phyloP scores from a whole-genome alignment of 2,329 filamentous ascomycete genomes.

The Cordyceps militaris region DNA sequence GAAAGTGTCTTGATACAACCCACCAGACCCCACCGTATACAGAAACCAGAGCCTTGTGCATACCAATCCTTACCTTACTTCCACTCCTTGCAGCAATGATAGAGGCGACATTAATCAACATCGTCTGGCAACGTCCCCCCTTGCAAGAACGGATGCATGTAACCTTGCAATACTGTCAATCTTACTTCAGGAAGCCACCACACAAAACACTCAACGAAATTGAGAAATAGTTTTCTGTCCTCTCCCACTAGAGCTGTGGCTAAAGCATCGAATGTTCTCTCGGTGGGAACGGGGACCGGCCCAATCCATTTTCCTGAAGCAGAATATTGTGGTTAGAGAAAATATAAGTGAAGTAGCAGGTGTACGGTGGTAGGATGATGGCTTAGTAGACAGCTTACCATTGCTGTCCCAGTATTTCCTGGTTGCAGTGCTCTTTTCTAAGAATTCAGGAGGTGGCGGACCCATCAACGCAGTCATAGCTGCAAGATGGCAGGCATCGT shows the following conservation, averaged over 20 bases:
- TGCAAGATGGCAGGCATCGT: constrained; percentile 24
- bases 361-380: too few relatives aligned
- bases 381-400: too few relatives aligned
- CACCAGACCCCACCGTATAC: too few relatives aligned
- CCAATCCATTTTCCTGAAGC: constrained; percentile 21
- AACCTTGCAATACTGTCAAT: constrained; percentile 14
- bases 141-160: constrained; percentile 19
- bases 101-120: too few relatives aligned
- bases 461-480: constrained; percentile 24
- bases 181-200: constrained; percentile 23
- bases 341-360: not conserved
- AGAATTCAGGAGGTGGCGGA: constrained; percentile 21
- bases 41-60: too few relatives aligned
- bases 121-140: constrained; percentile 6
- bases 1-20: too few relatives aligned
- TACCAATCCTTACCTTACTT: too few relatives aligned
- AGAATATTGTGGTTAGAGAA: not conserved
- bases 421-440: constrained; percentile 17
- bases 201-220: constrained; percentile 19
- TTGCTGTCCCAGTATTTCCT: constrained; percentile 22
- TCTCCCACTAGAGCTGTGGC: constrained; percentile 11
- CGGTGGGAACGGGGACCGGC: constrained; percentile 18
- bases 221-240: constrained; percentile 18
- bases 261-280: constrained; percentile 17
- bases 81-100: too few relatives aligned